Conservation (phyloP, 139 green algal genomes). For the Tetratostichococcus sp. region DNA sequence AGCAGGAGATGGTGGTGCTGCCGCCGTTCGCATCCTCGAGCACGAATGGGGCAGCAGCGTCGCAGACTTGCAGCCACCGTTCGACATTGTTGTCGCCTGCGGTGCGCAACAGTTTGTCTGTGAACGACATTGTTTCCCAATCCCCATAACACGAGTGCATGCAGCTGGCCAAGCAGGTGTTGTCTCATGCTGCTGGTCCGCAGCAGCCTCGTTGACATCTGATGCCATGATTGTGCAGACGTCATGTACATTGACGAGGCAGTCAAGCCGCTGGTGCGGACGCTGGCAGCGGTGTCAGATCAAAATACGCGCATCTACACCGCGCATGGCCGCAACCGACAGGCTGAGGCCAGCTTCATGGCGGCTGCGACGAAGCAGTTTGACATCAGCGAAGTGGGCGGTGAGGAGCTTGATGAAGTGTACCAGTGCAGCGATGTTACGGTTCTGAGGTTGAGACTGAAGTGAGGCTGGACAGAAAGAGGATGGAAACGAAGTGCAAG, state of each 20-base stretch:
- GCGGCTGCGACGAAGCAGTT: too few relatives aligned
- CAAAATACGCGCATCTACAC: constrained; percentile 11
- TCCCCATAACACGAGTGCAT: too few relatives aligned
- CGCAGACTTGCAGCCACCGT: constrained; percentile 8
- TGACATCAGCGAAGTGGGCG: too few relatives aligned
- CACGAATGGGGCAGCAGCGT: constrained; percentile 36
- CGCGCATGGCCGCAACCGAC: constrained; percentile 46
- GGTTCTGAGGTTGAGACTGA: too few relatives aligned
- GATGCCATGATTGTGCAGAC: constrained; percentile 30
- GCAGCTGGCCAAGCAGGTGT: too few relatives aligned
- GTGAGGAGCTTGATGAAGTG: neutral
- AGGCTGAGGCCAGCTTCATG: constrained; percentile 42
- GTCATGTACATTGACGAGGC: constrained; percentile 42
- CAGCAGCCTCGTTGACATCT: too few relatives aligned
- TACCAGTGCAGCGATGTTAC: too few relatives aligned
- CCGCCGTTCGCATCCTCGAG: constrained; percentile 17
- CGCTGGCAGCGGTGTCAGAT: constrained; percentile 9
- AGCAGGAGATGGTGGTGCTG: neutral
- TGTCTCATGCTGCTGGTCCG: too few relatives aligned
- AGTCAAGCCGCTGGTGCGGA: constrained; percentile 15
- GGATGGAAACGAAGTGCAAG: too few relatives aligned
- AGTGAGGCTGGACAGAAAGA: too few relatives aligned
- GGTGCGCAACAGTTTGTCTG: too few relatives aligned
- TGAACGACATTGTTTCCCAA: too few relatives aligned
- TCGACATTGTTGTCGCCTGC: constrained; percentile 46